phyloP scores from a whole-genome alignment of 1,284 basidiomycete genomes.

The Cryptococcus maquisensis region DNA sequence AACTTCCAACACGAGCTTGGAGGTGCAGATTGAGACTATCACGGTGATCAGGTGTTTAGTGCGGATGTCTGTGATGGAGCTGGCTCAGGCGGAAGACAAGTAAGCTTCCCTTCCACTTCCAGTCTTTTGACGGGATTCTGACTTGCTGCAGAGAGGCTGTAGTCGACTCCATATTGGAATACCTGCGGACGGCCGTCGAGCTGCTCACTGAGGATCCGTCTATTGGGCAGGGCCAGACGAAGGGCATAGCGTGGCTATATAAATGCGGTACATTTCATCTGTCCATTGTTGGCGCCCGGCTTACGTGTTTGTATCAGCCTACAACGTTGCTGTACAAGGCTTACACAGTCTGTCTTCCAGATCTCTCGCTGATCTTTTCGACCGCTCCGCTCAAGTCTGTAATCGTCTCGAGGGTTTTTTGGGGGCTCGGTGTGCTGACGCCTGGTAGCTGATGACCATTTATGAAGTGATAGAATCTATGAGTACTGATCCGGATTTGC shows the following conservation, averaged over 20 bases:
- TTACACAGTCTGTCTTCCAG: background rate
- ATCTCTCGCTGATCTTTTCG: background rate
- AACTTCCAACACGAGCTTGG: background rate
- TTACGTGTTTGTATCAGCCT: background rate
- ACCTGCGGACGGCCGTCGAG: background rate
- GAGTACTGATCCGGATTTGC: background rate
- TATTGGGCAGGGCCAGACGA: background rate
- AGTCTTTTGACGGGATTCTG: background rate
- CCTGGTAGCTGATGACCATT: background rate
- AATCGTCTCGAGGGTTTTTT: background rate
- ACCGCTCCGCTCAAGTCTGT: background rate
- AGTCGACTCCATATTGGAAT: background rate
- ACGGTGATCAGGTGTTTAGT: slow-evolving; percentile 1
- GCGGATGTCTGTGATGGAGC: background rate
- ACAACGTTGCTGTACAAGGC: background rate
- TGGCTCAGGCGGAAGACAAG: background rate
- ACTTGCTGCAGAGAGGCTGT: background rate
- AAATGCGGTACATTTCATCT: background rate
- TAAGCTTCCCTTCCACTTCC: background rate
- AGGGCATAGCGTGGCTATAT: slow-evolving; percentile 1
- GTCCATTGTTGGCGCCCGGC: too few relatives aligned
- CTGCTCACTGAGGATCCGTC: background rate
- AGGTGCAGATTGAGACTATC: slow-evolving; percentile 1
- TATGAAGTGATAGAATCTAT: background rate
- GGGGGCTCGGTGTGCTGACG: background rate